Percentiles rank a stretch among this genome's conserved stretches.
These are phyloP conservation scores for Amphichorda felina DNA, from an alignment of 2,329 filamentous ascomycete genomes.

Conservation along the genomic window DNA sequence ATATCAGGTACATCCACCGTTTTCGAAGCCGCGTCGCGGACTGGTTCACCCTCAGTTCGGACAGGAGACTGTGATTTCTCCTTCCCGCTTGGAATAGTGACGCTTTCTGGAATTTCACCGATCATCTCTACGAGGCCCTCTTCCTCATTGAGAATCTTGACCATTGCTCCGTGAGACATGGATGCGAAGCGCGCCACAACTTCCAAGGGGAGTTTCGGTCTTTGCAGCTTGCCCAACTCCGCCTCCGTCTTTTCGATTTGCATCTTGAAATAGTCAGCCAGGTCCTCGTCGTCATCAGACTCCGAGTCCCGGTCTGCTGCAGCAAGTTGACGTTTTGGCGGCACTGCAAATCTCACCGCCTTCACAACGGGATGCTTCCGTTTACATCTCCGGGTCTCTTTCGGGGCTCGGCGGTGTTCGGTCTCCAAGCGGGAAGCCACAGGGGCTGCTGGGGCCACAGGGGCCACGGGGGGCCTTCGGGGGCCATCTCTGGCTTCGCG, in stretches of 20 bases:
- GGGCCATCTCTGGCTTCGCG: background rate
- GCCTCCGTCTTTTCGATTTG: slow-evolving; percentile 39
- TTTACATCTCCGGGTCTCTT: slow-evolving; percentile 10
- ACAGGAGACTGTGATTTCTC: background rate
- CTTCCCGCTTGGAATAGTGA: background rate
- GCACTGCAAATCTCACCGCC: slow-evolving; percentile 25
- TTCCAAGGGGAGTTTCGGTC: slow-evolving; percentile 22
- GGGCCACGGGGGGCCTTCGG: background rate
- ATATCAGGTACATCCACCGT: no score
- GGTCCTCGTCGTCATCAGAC: slow-evolving; percentile 47
- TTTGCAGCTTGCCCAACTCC: slow-evolving; percentile 34
- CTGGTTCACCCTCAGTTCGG: background rate
- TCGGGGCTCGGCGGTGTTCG: slow-evolving; percentile 2
- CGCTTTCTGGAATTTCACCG: slow-evolving; percentile 1
- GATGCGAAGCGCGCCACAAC: slow-evolving; percentile 34
- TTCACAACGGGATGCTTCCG: slow-evolving; percentile 17
- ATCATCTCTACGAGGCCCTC: slow-evolving; percentile 31
- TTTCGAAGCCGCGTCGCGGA: background rate
- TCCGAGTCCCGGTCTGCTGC: slow-evolving; percentile 22
- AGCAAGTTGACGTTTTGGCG: slow-evolving; percentile 17
- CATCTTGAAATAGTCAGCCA: slow-evolving; percentile 42
- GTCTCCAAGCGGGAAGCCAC: no score
- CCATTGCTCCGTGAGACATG: slow-evolving; percentile 35
- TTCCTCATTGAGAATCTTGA: slow-evolving; percentile 31
- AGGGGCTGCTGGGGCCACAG: no score